phyloP scores from a whole-genome alignment of 352 stramenopile genomes.

The Globisporangium nagaii region DNA sequence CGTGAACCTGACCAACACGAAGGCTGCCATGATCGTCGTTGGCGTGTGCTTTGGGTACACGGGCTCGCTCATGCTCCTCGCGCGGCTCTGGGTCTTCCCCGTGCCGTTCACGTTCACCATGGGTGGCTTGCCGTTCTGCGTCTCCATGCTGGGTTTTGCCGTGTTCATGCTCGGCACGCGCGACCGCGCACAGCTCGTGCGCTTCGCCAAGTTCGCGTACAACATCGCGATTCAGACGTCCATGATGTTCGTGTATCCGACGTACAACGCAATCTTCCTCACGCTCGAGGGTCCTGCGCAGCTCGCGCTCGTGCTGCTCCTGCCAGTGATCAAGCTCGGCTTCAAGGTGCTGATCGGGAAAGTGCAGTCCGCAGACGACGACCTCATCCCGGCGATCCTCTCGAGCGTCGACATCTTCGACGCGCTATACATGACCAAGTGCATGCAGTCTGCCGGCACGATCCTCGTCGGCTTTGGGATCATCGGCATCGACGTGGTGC shows the following conservation, averaged over 20 bases:
- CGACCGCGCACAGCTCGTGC: not conserved
- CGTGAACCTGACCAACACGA: not conserved
- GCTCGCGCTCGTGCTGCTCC: conserved; percentile 2
- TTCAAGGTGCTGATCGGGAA: not conserved
- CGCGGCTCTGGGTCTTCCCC: not conserved
- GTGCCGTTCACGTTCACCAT: not conserved
- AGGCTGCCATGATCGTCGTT: too few species aligned
- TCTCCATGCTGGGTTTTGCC: not conserved
- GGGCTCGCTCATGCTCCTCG: not conserved
- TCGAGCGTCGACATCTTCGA: conserved; percentile 23
- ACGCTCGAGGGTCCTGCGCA: not conserved
- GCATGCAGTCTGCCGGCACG: conserved; percentile 1
- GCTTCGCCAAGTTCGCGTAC: not conserved
- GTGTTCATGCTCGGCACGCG: not conserved
- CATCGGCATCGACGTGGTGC: not conserved
- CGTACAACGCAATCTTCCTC: not conserved
- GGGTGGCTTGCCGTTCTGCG: not conserved
- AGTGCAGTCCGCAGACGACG: not conserved
- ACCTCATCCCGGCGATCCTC: not conserved
- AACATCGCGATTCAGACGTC: not conserved
- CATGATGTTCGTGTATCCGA: not conserved
- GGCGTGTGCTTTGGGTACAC: not conserved
- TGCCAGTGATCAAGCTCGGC: not conserved
- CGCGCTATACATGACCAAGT: conserved; percentile 23
- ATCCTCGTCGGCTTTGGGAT: not conserved